Evolutionary conservation across 441 rosid genomes (phyloP).

Genomic region (Capsella rubella): DNA sequence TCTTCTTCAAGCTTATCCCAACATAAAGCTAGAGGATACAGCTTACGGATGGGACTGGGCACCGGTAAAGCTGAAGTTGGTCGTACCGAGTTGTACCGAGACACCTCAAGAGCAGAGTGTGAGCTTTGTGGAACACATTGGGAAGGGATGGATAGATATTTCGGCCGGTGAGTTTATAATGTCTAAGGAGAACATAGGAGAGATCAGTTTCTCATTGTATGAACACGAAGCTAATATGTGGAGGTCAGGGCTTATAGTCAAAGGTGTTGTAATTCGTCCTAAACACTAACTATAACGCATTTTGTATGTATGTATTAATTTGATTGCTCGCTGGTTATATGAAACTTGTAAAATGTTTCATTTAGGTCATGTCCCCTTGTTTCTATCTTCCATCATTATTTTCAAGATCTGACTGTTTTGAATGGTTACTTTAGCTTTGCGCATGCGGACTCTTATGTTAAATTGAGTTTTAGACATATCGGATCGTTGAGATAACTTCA

Average conservation of each 20-base stretch:
- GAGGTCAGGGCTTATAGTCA: constrained; percentile 62
- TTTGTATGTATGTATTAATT: not conserved
- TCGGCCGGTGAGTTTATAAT: constrained; percentile 51
- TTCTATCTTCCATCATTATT: too few relatives aligned
- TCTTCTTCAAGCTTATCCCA: too few relatives aligned
- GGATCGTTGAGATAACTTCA: too few relatives aligned
- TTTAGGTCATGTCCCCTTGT: too few relatives aligned
- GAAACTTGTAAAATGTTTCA: too few relatives aligned
- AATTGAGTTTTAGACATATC: too few relatives aligned
- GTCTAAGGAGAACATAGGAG: constrained; percentile 45
- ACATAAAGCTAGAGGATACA: not conserved
- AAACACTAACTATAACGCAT: constrained; percentile 7
- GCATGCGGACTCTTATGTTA: too few relatives aligned
- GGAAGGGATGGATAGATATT: constrained; percentile 59
- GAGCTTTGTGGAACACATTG: constrained; percentile 44
- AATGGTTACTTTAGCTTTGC: too few relatives aligned
- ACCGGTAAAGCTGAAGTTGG: constrained; percentile 41
- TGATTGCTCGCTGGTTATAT: not conserved
- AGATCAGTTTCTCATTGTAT: constrained; percentile 50
- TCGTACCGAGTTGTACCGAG: constrained; percentile 49
- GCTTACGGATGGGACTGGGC: constrained; percentile 16
- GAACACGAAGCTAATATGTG: constrained; percentile 52
- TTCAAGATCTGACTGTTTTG: too few relatives aligned
- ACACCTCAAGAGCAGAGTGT: constrained; percentile 44
- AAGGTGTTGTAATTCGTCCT: constrained; percentile 59